Percentiles rank a stretch among this genome's conserved stretches.
Conservation (phyloP, 2,329 filamentous ascomycete species). For the Geosmithia putterillii region DNA sequence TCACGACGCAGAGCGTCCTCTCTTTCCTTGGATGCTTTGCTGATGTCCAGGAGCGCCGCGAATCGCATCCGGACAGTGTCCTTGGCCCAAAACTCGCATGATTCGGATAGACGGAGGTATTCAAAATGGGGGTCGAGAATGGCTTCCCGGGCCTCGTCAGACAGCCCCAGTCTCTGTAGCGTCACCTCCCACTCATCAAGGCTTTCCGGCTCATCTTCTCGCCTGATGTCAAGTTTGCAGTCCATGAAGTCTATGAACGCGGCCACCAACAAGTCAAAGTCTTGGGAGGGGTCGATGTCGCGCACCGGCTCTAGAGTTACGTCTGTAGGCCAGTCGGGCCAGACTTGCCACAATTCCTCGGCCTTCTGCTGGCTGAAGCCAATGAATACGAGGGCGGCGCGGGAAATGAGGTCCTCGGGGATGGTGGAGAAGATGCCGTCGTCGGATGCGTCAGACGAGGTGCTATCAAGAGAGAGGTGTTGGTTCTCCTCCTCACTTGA, state of each 20-base stretch:
- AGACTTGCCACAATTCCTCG: slow-evolving; percentile 5
- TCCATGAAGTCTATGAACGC: background rate
- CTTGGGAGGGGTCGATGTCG: background rate
- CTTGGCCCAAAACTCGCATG: slow-evolving; percentile 7
- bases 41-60: slow-evolving; percentile 4
- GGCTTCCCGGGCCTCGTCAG: slow-evolving; percentile 2
- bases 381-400: slow-evolving; percentile 5
- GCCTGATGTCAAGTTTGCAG: background rate
- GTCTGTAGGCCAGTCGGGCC: slow-evolving; percentile 5
- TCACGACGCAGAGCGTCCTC: background rate
- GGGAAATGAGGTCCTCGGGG: slow-evolving; percentile 6
- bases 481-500: slow-evolving; percentile 6
- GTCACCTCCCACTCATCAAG: background rate
- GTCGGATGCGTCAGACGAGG: background rate
- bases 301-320: background rate
- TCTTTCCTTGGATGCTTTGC: slow-evolving; percentile 3
- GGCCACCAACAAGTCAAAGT: background rate
- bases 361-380: slow-evolving; percentile 6
- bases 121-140: slow-evolving; percentile 9
- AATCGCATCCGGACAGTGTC: slow-evolving; percentile 8
- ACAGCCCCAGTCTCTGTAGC: background rate
- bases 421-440: slow-evolving; percentile 4
- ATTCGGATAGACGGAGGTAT: slow-evolving; percentile 4
- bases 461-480: slow-evolving; percentile 3
- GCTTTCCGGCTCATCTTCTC: background rate